Evolutionary conservation across 2,329 filamentous ascomycete genomes (phyloP).

Genomic region (Cytospora piceae): DNA sequence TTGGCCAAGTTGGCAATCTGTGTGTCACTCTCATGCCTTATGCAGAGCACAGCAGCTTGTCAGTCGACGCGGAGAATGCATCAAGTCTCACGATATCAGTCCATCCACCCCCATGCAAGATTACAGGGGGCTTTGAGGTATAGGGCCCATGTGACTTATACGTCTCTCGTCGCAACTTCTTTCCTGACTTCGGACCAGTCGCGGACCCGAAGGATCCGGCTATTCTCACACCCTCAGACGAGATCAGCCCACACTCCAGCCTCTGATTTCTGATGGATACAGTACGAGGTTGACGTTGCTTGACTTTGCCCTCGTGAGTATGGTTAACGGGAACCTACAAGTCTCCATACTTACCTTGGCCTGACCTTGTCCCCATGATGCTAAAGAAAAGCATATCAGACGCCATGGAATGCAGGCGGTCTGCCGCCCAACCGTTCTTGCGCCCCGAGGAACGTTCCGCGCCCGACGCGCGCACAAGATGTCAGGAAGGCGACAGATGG

Average conservation of each 20-base stretch:
- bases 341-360: background rate
- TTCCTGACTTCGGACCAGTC: conserved; percentile 13
- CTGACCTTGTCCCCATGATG: background rate
- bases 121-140: background rate
- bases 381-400: conserved; percentile 15
- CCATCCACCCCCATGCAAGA: conserved; percentile 2
- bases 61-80: conserved; percentile 12
- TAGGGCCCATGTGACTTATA: conserved; percentile 17
- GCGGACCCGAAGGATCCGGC: conserved; percentile 9
- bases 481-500: conserved; percentile 17
- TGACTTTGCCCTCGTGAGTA: background rate
- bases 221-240: conserved; percentile 7
- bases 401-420: conserved; percentile 11
- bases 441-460: conserved; percentile 17
- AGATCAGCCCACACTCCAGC: background rate
- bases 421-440: conserved; percentile 18
- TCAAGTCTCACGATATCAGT: conserved; percentile 12
- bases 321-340: background rate
- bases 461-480: conserved; percentile 6
- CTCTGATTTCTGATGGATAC: background rate
- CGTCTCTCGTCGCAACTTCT: background rate
- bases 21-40: conserved; percentile 13
- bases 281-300: background rate
- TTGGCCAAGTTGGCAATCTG: conserved; percentile 9
- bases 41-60: conserved; percentile 15